Conservation (phyloP, 148 eudicot species). For the Vaccinium corymbosum region DNA sequence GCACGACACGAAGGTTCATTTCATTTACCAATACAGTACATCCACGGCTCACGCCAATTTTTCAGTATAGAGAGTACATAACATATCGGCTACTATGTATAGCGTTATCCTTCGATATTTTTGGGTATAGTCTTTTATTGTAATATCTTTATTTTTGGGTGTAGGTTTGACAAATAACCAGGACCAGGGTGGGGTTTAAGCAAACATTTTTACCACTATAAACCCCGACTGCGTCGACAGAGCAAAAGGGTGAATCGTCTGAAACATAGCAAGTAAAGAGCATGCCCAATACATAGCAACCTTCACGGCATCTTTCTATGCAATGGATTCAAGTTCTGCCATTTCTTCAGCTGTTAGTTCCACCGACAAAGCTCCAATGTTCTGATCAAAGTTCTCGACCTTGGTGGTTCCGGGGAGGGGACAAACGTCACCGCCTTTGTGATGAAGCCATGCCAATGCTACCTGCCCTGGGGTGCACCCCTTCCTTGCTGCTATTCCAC, state of each 20-base stretch:
- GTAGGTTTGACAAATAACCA: background rate
- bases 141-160: background rate
- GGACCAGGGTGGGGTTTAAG: background rate
- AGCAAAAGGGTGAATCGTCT: background rate
- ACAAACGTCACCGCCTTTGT: constrained; percentile 15
- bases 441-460: constrained; percentile 24
- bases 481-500: constrained; percentile 12
- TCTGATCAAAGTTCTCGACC: constrained; percentile 16
- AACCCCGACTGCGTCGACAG: background rate
- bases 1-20: background rate
- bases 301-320: constrained; percentile 4
- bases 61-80: background rate
- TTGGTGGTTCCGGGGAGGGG: constrained; percentile 24
- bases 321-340: constrained; percentile 19
- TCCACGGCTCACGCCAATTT: background rate
- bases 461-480: constrained; percentile 18
- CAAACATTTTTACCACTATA: background rate
- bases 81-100: background rate
- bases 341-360: constrained; percentile 16
- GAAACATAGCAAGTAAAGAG: background rate
- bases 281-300: background rate
- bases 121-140: background rate
- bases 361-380: constrained; percentile 17
- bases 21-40: background rate
- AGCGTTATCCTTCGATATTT: background rate